Evolutionary conservation across 148 eudicot species (phyloP), one percentile per base, ranked within the genome.

Genomic region (Beta vulgaris): DNA sequence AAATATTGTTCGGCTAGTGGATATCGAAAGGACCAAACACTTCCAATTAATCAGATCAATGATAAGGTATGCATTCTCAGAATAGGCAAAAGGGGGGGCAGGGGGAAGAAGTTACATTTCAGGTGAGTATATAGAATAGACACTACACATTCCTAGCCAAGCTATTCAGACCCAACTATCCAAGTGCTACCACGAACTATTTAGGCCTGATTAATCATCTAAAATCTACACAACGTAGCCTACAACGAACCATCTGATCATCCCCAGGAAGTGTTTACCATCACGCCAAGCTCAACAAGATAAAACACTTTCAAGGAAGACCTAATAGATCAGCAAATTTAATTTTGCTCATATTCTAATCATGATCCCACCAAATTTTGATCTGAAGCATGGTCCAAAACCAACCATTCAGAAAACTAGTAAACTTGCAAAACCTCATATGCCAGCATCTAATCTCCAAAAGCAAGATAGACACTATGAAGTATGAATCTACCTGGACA

Each of bases 401-500:
- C 69, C 37, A 3, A 69, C 31, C 66, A 37, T 29, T 37, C n/a
- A 32, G 46, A 29, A 58, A 39, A 14, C 1, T 0, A 19, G 18
- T 53, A n/a, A 31, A 48, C 23, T 36, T 44, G 12, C 3, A 32
- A 75, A 6, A 13, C 16, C 26, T 58, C 14, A 15, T 21, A 39
- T 57, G 7, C 32, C 67, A 55, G 77, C 11, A 54, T 40, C 32
- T 25, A 73, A 44, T n/a, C n/a, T n/a, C 10, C 42, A 29, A 23
- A 62, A 37, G 7, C 8, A 51, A 0, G 29, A 37, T 2, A 57
- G 25, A 32, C 26, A 78, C 1, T 21, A 51, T 6, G 10, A 48
- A 48, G 68, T 63, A 71, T n/a, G n/a, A n/a, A n/a, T n/a, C n/a
- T n/a, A 93, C 98, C 97, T 94, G 98, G 69, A 94, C 98, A 69